These are phyloP conservation scores for Suhomyces canberraensis DNA, from an alignment of 805 yeast species.

Conservation along the genomic window DNA sequence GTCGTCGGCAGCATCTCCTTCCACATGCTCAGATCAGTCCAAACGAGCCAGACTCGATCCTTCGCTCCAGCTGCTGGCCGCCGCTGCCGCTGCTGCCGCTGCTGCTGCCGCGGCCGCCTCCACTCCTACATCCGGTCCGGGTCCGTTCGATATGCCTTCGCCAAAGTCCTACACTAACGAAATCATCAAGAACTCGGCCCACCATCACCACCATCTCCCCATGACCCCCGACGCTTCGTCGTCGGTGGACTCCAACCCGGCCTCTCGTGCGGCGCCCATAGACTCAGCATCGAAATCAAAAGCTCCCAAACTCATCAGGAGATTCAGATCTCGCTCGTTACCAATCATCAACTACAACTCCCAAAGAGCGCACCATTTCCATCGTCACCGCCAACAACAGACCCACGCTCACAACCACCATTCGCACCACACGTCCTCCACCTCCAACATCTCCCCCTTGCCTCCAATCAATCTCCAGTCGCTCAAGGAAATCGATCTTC, in stretches of 20 bases:
- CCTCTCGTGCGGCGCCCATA: neutral
- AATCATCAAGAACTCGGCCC: constrained; percentile 6
- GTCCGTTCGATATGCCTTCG: constrained; percentile 9
- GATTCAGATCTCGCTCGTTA: constrained; percentile 37
- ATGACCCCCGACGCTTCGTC: constrained; percentile 5
- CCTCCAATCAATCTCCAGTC: constrained; percentile 86
- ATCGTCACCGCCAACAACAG: constrained; percentile 8
- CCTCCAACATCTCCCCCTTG: constrained; percentile 40
- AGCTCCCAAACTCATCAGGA: constrained; percentile 33
- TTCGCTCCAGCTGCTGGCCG: constrained; percentile 5
- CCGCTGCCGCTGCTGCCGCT: constrained; percentile 13
- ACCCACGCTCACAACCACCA: constrained; percentile 10
- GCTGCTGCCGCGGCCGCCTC: constrained; percentile 13
- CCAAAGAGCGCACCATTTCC: constrained; percentile 18
- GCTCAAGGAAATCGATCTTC: constrained; percentile 79
- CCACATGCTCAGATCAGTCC: constrained; percentile 12
- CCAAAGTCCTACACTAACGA: constrained; percentile 9
- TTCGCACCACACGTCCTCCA: constrained; percentile 9
- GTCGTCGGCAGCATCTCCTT: constrained; percentile 13
- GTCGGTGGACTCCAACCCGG: neutral
- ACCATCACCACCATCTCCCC: constrained; percentile 5
- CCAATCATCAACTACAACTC: constrained; percentile 40
- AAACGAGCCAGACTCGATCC: constrained; percentile 22
- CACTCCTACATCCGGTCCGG: constrained; percentile 7
- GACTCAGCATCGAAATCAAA: constrained; percentile 11